A percentile compares a stretch with the other conserved stretches of the same genome.
Conservation (phyloP, 2,329 filamentous ascomycete species). For the Paramyrothecium roridum region DNA sequence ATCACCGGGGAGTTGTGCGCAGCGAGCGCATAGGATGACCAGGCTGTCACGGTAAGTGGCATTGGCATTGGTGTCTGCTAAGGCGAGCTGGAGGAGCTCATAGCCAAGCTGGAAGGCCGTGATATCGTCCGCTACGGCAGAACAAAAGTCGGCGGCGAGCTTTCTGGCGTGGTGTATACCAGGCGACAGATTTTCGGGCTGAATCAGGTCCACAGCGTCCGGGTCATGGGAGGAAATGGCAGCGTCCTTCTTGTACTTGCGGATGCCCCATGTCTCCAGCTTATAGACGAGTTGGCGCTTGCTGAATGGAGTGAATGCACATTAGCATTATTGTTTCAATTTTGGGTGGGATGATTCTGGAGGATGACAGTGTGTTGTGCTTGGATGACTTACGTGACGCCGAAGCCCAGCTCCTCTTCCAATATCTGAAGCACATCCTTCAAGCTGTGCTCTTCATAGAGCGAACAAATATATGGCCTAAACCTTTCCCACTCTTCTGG, state of each 20-base stretch:
- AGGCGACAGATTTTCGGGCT: not conserved
- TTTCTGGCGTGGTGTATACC: slow-evolving; percentile 9
- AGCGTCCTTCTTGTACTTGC: slow-evolving; percentile 20
- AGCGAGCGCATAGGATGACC: slow-evolving; percentile 13
- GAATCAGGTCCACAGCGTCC: too few species aligned
- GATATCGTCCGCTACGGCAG: slow-evolving; percentile 18
- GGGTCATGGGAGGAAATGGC: too few species aligned
- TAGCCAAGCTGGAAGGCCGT: slow-evolving; percentile 16
- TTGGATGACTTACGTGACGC: not conserved
- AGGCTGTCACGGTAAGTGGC: slow-evolving; percentile 8
- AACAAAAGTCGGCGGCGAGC: slow-evolving; percentile 20
- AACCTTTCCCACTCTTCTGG: not conserved
- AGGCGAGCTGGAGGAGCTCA: slow-evolving; percentile 8
- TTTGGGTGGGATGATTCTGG: too few species aligned
- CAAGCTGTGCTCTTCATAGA: not conserved
- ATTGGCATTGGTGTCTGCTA: not conserved
- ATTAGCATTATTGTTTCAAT: not conserved
- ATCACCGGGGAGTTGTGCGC: not conserved
- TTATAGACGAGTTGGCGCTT: slow-evolving; percentile 26
- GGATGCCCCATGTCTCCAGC: slow-evolving; percentile 20
- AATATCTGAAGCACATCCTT: not conserved
- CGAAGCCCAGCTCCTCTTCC: not conserved
- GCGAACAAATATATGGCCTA: not conserved
- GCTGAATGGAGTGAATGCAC: slow-evolving; percentile 8
- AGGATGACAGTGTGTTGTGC: not conserved